These are phyloP conservation scores for Tetrapisispora taiwanensis DNA, from an alignment of 805 yeast species.

Conservation along the genomic window DNA sequence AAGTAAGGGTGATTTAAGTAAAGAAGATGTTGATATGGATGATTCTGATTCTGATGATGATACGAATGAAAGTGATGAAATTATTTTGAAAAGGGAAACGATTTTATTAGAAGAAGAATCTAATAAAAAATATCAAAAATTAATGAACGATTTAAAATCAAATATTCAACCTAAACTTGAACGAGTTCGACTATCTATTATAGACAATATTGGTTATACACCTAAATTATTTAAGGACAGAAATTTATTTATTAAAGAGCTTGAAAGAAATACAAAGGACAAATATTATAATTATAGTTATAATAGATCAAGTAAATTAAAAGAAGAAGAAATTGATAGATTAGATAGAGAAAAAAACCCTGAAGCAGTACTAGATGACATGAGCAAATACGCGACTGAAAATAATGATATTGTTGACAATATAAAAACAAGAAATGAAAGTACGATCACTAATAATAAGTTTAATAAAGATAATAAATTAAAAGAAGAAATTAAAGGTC, in stretches of 20 bases:
- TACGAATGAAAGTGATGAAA: neutral
- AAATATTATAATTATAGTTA: conserved; percentile 18
- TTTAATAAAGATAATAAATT: neutral
- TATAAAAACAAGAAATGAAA: no score
- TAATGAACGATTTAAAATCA: conserved; percentile 10
- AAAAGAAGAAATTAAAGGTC: neutral
- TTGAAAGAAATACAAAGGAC: conserved; percentile 16
- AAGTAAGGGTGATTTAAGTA: conserved; percentile 5
- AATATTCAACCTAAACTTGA: conserved; percentile 14
- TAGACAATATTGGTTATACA: conserved; percentile 13
- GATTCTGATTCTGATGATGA: conserved; percentile 9
- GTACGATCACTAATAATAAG: neutral
- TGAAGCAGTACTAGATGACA: neutral
- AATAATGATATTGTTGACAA: no score
- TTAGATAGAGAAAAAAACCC: conserved; percentile 10
- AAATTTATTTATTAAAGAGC: conserved; percentile 16
- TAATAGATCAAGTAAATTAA: conserved; percentile 17
- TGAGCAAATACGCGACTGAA: neutral
- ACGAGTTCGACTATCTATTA: conserved; percentile 8
- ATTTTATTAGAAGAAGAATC: conserved; percentile 10
- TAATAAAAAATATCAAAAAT: conserved; percentile 9
- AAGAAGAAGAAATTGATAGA: conserved; percentile 14
- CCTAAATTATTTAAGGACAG: conserved; percentile 7
- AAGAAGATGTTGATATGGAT: conserved; percentile 11
- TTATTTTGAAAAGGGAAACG: conserved; percentile 5